Base-by-base conservation (phyloP, 2,329 filamentous ascomycete species). In the Fusarium hostae region DNA sequence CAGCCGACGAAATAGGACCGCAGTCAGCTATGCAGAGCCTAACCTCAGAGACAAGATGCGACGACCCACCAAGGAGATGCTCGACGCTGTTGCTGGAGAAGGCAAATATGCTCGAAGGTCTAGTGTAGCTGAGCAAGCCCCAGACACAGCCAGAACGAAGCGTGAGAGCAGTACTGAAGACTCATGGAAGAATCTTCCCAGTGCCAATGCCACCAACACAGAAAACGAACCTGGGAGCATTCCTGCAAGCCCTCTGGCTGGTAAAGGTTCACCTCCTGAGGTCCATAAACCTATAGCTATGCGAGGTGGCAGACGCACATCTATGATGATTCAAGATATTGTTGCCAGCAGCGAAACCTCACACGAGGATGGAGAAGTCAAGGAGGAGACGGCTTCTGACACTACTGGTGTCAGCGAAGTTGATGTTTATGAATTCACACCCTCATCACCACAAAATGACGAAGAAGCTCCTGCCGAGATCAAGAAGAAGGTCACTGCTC, bases 41-140 rank as follows among this genome's bases (percentile, higher is more conserved):
- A 95, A 92, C 76, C 84, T 96, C 44, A 87, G 92, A 68, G 92
- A 91, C 77, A 96, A 96, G 82, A 95, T 96, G 93, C 88, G 93
- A 64, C 88, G 93, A 65, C 92, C 93, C 26, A 92, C 91, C 3
- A 93, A 93, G 77, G 89, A 93, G 71, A 81, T 95, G 13, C 88
- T 91, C 39, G 92, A 94, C 79, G 93, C 92, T 3, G 92, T 95
- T 18, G 82, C 87, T 15, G 89, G 88, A n/a, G 88, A 91, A 73
- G 87, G 86, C 35, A 90, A 86, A 76, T 84, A 86, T 64, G 63
- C 85, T 71, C 78, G 84, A 54, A 80, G 83, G 59, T 81, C 79
- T 28, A 86, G 83, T 67, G 81, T 75, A 47, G 76, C 64, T 43
- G 80, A 81, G 16, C 71, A 74, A 32, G 67, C 68, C 15, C 66